Evolutionary conservation across 768 basidiomycete genomes (phyloP).

Genomic region (Termitomyces bulborhizus): DNA sequence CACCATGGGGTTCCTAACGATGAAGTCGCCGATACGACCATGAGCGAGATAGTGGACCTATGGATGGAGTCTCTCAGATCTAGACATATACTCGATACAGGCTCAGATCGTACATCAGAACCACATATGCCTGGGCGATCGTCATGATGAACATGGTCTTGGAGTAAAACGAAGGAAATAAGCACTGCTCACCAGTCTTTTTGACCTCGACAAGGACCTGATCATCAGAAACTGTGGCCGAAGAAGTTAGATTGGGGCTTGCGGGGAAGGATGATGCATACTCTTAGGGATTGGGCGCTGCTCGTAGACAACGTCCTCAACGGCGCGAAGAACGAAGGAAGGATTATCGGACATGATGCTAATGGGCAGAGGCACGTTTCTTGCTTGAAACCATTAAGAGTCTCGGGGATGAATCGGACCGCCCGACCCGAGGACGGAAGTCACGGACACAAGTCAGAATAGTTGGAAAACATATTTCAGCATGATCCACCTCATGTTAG

Average conservation of each 20-base stretch:
- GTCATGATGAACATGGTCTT: conserved; percentile 1
- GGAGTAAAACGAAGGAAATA: background rate
- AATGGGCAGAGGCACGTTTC: background rate
- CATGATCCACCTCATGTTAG: background rate
- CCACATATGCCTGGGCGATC: conserved; percentile 72
- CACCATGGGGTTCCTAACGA: conserved; percentile 79
- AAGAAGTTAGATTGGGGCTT: background rate
- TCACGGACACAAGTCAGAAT: background rate
- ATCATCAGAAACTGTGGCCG: conserved; percentile 50
- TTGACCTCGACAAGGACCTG: conserved; percentile 88
- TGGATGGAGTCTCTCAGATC: conserved; percentile 10
- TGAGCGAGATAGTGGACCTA: conserved; percentile 78
- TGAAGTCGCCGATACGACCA: conserved; percentile 74
- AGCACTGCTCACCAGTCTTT: conserved; percentile 65
- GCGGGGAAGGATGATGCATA: conserved; percentile 21
- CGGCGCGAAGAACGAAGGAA: conserved; percentile 69
- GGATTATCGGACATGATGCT: conserved; percentile 63
- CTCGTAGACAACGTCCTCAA: conserved; percentile 68
- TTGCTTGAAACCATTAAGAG: conserved; percentile 1
- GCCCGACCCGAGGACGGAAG: conserved; percentile 10
- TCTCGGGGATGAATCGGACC: conserved; percentile 7
- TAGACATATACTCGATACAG: conserved; percentile 8
- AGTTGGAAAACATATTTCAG: background rate
- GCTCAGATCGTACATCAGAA: conserved; percentile 56
- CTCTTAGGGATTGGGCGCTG: conserved; percentile 70